A percentile compares a stretch with the other conserved stretches of the same genome.
Conservation (phyloP, 1,284 basidiomycete species). For the Wolfiporia cocos region DNA sequence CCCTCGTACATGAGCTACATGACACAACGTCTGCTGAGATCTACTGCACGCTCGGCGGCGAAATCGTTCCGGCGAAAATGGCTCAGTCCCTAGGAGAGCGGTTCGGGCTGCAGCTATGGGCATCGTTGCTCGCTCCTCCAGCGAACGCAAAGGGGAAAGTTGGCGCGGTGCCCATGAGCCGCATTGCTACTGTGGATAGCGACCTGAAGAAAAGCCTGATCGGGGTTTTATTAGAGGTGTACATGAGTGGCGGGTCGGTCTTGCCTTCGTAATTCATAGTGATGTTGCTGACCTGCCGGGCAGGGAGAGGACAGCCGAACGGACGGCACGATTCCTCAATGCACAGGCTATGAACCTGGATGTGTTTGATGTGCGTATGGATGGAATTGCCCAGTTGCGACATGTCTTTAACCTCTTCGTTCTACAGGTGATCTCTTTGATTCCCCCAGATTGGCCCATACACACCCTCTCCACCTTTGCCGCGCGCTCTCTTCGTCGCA, state of each 20-base stretch:
- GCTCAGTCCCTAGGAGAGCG: constrained; percentile 47
- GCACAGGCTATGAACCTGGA: constrained; percentile 79
- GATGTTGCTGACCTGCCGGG: constrained; percentile 2
- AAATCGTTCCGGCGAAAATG: constrained; percentile 59
- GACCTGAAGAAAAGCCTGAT: constrained; percentile 54
- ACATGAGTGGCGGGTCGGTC: constrained; percentile 68
- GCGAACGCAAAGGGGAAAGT: constrained; percentile 18
- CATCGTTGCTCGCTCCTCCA: constrained; percentile 35
- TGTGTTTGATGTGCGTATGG: constrained; percentile 51
- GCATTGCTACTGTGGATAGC: constrained; percentile 43
- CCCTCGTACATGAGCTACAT: constrained; percentile 64
- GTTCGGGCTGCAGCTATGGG: constrained; percentile 51
- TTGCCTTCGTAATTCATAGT: constrained; percentile 1
- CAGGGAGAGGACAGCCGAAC: constrained; percentile 42
- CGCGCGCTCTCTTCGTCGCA: constrained; percentile 68
- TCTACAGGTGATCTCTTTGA: constrained; percentile 56
- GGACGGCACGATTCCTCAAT: constrained; percentile 65
- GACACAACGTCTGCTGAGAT: constrained; percentile 77
- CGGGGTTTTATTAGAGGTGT: constrained; percentile 71
- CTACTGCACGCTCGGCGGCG: constrained; percentile 73
- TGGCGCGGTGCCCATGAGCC: constrained; percentile 24
- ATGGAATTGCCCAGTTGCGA: constrained; percentile 19
- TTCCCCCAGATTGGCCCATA: constrained; percentile 76
- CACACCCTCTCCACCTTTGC: constrained; percentile 71
- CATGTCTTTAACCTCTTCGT: neutral